phyloP scores from a whole-genome alignment of 768 basidiomycete species.

The Suillus variegatus region DNA sequence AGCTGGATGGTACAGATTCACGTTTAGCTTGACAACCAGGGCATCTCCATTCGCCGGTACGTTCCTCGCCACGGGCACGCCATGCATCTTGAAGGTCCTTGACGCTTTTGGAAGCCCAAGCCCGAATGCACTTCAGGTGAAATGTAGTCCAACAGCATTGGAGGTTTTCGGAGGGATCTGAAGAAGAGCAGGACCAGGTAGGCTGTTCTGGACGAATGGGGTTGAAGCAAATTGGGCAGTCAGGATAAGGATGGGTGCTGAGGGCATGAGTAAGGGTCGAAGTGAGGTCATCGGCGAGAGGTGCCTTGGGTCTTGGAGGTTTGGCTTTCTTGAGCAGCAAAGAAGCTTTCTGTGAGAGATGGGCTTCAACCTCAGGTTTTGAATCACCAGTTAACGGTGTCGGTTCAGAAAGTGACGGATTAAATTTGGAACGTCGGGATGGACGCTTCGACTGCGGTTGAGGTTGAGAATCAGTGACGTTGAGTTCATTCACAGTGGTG shows the following conservation, averaged over 20 bases:
- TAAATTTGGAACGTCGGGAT: slow-evolving; percentile 39
- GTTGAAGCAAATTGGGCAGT: slow-evolving; percentile 85
- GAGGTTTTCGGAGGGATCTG: slow-evolving; percentile 25
- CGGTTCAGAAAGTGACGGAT: slow-evolving; percentile 34
- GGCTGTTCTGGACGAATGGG: slow-evolving; percentile 75
- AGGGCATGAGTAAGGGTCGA: slow-evolving; percentile 69
- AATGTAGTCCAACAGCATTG: slow-evolving; percentile 90
- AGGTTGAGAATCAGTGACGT: neutral
- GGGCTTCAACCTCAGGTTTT: neutral
- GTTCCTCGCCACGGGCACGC: slow-evolving; percentile 67
- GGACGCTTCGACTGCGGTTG: slow-evolving; percentile 12
- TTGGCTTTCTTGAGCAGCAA: slow-evolving; percentile 11
- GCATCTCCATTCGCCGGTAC: slow-evolving; percentile 85
- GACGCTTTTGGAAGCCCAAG: slow-evolving; percentile 86
- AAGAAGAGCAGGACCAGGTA: slow-evolving; percentile 87
- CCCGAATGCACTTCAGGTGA: slow-evolving; percentile 85
- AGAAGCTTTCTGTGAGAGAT: slow-evolving; percentile 3
- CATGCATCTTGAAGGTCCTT: slow-evolving; percentile 74
- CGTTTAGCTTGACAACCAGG: slow-evolving; percentile 89
- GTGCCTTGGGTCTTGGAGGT: slow-evolving; percentile 15
- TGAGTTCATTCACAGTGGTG: too few species aligned
- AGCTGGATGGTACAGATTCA: slow-evolving; percentile 61
- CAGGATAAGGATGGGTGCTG: slow-evolving; percentile 69
- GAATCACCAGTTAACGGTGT: neutral
- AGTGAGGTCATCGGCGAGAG: slow-evolving; percentile 62